Base-by-base conservation (phyloP, 352 stramenopile genomes). In the Plasmopara viticola region DNA sequence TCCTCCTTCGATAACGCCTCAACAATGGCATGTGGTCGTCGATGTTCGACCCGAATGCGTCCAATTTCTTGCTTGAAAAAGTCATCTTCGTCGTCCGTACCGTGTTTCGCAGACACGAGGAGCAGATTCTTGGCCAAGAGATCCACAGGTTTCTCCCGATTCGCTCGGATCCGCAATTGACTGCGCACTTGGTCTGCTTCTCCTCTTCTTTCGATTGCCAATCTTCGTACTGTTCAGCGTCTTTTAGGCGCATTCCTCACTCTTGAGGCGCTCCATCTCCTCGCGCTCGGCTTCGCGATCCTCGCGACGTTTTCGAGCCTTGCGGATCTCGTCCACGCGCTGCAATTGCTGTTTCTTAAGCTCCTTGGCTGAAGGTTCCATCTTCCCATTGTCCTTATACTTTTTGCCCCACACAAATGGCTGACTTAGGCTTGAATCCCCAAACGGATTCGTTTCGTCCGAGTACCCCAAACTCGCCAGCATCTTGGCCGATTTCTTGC, bases 361-460 rank as follows among this genome's bases (percentile, higher is more conserved):
- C 44, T 86, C 72, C 34, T 63, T 75, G 12, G 66, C 63, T 42
- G 66, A 75, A 9, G 67, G 69, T 33, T 54, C 64, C 28, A 44
- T 33, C 31, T 52, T 46, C 17, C 49, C 48, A 25, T 56, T 35
- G 13, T 51, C 35, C 39, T 95, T 84, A 60, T 96, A 86, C 65
- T 98, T 99, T 62, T 99, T 98, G 50, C 87, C 87, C 96, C 97
- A 99, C 5, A 96, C 89, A 64, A 99, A 99, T 8, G 87, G 92
- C 61, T 98, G 81, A 49, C 94, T 93, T 40, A 99, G 71, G 61
- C 98, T 98, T 15, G 94, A 87, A 74, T 99, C 97, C 17, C 96
- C 93, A 53, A 99, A 99, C 42, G 97, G 97, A 70, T 99, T 99
- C 39, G 96, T 87, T 15, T 99, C 95, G 67, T 98, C 96, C n/a